These are phyloP conservation scores for Verticillium klebahnii DNA, from an alignment of 2,329 filamentous ascomycete genomes.

Conservation along the genomic window DNA sequence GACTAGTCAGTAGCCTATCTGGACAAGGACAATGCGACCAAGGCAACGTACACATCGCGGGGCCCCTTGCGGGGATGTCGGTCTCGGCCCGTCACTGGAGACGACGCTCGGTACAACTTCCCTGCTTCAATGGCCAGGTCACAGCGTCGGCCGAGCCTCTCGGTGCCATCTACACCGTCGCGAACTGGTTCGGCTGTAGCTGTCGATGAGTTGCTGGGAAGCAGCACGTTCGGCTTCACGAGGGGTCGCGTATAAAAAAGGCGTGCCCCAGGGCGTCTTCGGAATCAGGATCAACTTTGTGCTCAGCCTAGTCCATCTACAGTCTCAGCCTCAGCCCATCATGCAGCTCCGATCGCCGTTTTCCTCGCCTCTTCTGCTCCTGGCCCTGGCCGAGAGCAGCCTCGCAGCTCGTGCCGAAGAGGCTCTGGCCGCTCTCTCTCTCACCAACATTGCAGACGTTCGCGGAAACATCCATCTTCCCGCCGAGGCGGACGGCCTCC, in stretches of 20 bases:
- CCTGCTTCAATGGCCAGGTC: background rate
- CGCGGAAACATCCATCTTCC: conserved; percentile 33
- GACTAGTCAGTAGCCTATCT: background rate
- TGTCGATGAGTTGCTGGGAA: background rate
- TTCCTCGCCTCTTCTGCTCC: conserved; percentile 5
- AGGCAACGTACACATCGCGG: background rate
- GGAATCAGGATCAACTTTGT: background rate
- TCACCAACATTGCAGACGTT: conserved; percentile 30
- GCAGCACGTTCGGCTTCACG: background rate
- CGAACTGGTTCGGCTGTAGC: background rate
- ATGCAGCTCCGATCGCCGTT: conserved; percentile 1
- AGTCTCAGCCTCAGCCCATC: background rate
- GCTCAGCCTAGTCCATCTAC: background rate
- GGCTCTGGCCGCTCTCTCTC: conserved; percentile 16
- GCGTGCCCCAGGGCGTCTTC: background rate
- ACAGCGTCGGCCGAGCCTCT: background rate
- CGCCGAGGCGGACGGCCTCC: conserved; percentile 18
- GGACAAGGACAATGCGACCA: background rate
- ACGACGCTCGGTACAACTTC: background rate
- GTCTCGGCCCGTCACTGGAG: background rate
- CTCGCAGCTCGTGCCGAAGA: conserved; percentile 5
- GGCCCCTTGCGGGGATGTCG: background rate
- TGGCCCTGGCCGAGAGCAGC: conserved; percentile 2
- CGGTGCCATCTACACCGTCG: background rate
- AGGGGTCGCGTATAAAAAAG: background rate